phyloP scores from a whole-genome alignment of 2,329 filamentous ascomycete genomes.

The Nemania bipapillata region DNA sequence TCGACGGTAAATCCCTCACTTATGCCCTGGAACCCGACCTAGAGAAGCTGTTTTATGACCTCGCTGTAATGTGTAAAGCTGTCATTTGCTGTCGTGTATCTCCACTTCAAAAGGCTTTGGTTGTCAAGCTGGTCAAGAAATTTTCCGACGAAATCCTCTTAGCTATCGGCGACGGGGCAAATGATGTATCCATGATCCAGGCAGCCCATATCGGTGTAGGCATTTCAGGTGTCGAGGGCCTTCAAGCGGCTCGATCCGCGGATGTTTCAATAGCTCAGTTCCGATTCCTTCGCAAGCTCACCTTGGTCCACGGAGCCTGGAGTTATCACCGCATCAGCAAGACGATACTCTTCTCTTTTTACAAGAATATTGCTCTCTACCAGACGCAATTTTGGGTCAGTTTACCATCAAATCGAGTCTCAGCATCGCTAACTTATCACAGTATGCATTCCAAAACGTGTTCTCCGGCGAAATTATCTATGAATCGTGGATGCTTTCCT shows the following conservation, averaged over 20 bases:
- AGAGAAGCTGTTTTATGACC: constrained; percentile 90
- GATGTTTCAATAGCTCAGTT: constrained; percentile 97
- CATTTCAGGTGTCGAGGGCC: constrained; percentile 95
- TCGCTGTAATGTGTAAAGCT: constrained; percentile 97
- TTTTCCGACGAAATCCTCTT: constrained; percentile 89
- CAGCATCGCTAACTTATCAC: constrained; percentile 36
- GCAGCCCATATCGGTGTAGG: constrained; percentile 97
- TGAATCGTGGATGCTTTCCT: constrained; percentile 99
- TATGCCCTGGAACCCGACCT: constrained; percentile 92
- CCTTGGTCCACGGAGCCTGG: constrained; percentile 96
- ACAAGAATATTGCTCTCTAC: constrained; percentile 98
- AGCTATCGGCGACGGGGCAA: constrained; percentile 96
- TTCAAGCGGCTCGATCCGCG: constrained; percentile 93
- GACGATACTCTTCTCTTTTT: constrained; percentile 97
- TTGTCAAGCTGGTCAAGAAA: constrained; percentile 97
- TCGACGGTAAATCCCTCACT: constrained; percentile 94
- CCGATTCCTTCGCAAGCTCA: constrained; percentile 89
- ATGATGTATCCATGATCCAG: constrained; percentile 99
- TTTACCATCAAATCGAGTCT: constrained; percentile 36
- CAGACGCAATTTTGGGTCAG: constrained; percentile 99
- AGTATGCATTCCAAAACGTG: constrained; percentile 98
- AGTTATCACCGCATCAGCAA: constrained; percentile 97
- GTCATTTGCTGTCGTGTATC: constrained; percentile 98
- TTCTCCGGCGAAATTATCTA: constrained; percentile 98
- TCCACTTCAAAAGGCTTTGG: constrained; percentile 93